Evolutionary conservation across 2,329 filamentous ascomycete species (phyloP), one percentile per base, ranked within the genome.

Genomic region (Ophiostoma australiae): DNA sequence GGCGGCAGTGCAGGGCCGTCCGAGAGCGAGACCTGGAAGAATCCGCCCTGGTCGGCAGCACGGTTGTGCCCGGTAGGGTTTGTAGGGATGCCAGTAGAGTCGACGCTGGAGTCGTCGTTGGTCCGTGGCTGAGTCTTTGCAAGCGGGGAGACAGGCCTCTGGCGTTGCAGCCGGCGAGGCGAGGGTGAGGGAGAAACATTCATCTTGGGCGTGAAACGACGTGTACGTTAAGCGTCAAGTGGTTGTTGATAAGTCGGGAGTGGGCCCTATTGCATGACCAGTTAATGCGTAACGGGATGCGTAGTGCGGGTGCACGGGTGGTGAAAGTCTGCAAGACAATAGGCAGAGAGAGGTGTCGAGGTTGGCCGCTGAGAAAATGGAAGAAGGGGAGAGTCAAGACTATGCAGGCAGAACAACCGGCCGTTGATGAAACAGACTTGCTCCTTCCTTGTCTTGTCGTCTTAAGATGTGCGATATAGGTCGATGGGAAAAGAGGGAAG

Each of bases 261-360:
- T 67, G 69, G 71, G 73, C 74, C 74, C 73, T 77, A 78, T 79
- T 79, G 78, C 79, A 81, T 80, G 75, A 78, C 76, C 77, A 72
- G 74, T 77, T 80, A 80, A 78, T 76, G 78, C 78, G 79, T 79
- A 76, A 69, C 39, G 68, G 37, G 41, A 15, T 58, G 69, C 41
- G 70, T 48, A 48, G 39, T 58, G 48, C 52, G 31, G 27, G 41
- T 66, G 33, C 31, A 65, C 17, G 65, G 63, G 31, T 41, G 31
- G 61, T 55, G 58, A 44, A n/a, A 6, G 44, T 48, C 41, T 65
- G 61, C 58, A n/a, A 63, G 35, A 55, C 35, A 27, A 41, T 31
- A 63, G 27, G 52, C 52, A 58, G 52, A 58, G n/a, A 58, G 23
- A 13, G n/a, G 13, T 5, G n/a, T 63, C 27, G 58, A 63, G 27